Evolutionary conservation across 768 basidiomycete genomes (phyloP), one percentile per base, ranked within the genome.

Genomic region (Rhodocollybia butyracea): DNA sequence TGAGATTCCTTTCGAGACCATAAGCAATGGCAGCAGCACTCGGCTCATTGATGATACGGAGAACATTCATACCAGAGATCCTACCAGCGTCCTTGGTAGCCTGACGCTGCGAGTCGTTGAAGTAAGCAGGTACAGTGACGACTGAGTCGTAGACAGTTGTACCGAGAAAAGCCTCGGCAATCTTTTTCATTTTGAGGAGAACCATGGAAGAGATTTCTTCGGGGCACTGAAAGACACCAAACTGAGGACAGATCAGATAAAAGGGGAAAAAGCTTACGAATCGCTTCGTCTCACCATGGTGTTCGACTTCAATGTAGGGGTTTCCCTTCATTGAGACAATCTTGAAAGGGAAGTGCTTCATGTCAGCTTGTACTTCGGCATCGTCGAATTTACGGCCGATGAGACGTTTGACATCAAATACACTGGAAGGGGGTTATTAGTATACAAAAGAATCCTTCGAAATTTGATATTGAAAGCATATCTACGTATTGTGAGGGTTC

Each of bases 161-260:
- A 26, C 83, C 83, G 57, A 88, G 81, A 68, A 85, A 87, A 6
- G 84, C 77, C 69, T 86, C 84, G 32, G 85, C 85, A 36, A 82
- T 85, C 70, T 84, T 83, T 69, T 85, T 85, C 83, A 87, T 85
- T 72, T 84, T 84, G 55, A 72, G 70, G 54, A 86, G 72, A 52
- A 86, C 73, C 84, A 86, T 83, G 29, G 85, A 81, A 55, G 80
- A 82, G 58, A 87, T 79, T 70, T 89, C 84, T 68, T 88, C 85
- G 5, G 84, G 83, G 45, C 81, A 78, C 78, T 78, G 31, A n/a
- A 19, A 5, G 31, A 34, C 2, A 6, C 30, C 26, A n/a, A 27
- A 7, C 26, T 21, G 8, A 19, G 13, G 15, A 2, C 17, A 24
- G 19, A n/a, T n/a, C 13, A 46, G n/a, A 58, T 19, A 5, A 26